Base-by-base conservation (phyloP, 2,329 filamentous ascomycete species). In the Pezicula radicicola region DNA sequence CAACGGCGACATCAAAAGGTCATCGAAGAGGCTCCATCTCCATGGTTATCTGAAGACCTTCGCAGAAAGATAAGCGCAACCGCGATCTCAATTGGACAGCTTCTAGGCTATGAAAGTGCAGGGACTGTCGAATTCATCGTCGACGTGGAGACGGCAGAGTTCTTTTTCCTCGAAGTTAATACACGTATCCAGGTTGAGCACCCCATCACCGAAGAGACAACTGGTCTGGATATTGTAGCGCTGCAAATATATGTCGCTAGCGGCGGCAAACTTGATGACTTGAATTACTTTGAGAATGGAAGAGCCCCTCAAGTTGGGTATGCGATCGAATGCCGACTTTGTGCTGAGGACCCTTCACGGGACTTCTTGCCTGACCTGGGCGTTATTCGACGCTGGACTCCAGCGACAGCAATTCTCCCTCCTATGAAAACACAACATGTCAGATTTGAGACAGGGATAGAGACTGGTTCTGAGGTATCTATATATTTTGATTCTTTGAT, bases 1-100 rank as follows among this genome's bases (percentile, higher is more conserved):
- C 85, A 88, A 62, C 70, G 85, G 46, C 72, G 85, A 19, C 83
- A 88, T 60, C 85, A 88, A 63, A 89, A 89, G 60, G 82, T 88
- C 18, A 79, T 89, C 13, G 85, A 88, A 60, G 85, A 88, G 60
- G 84, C 78, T n/a, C 42, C 15, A 56, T 58, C 30, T 53, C 55
- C 9, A 51, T 56, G 45, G 56, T 63, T 52, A 54, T 63, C 21
- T 60, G 57, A 15, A 25, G 60, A 48, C 69, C 70, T 41, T 66
- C 80, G 42, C 71, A 74, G 42, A 67, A 73, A 60, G 75, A 71
- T 60, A 65, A 3, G 69, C 71, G n/a, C 73, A 77, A 8, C 30
- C 18, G 79, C 81, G 30, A 74, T 82, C 10, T 67, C 71, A 9
- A 67, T 81, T 3, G 75, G 76, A 0, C 72, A 77, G 57, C 75